phyloP scores from a whole-genome alignment of 441 rosid genomes.

The Flueggea neowawraea region DNA sequence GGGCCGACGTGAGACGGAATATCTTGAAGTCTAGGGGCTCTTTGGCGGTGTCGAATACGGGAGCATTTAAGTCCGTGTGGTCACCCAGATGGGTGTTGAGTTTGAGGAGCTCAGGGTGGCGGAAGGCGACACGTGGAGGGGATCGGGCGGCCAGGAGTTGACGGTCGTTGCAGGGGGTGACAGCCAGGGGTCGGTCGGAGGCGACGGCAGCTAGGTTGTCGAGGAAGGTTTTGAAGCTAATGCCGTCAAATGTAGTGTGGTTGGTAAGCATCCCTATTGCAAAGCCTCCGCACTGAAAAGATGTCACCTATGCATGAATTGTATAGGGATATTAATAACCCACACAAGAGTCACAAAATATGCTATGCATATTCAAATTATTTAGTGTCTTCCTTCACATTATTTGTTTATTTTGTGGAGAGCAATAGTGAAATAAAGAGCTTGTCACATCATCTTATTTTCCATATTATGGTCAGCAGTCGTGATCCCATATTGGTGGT shows the following conservation, averaged over 20 bases:
- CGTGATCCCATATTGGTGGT: no score
- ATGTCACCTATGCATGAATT: conserved; percentile 60
- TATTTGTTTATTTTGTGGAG: no score
- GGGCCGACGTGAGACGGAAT: conserved; percentile 41
- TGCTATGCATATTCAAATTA: no score
- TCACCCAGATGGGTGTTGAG: conserved; percentile 22
- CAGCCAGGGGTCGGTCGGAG: conserved; percentile 40
- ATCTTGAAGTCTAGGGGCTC: conserved; percentile 59
- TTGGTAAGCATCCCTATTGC: conserved; percentile 58
- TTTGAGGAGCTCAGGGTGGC: conserved; percentile 67
- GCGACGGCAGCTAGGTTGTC: conserved; percentile 64
- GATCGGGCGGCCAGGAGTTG: conserved; percentile 59
- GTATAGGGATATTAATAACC: no score
- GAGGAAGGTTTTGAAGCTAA: conserved; percentile 70
- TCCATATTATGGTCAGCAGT: no score
- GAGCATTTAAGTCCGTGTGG: conserved; percentile 11
- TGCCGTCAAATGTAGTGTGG: conserved; percentile 68
- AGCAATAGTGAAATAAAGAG: no score
- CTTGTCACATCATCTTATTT: no score
- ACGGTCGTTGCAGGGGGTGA: conserved; percentile 68
- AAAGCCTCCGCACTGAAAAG: conserved; percentile 84
- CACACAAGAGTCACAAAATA: no score
- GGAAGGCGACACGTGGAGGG: conserved; percentile 64
- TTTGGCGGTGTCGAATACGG: conserved; percentile 32
- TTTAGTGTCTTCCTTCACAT: no score